Percentiles rank a stretch among this genome's conserved stretches.
These are phyloP conservation scores for Lactifluus subvellereus DNA, from an alignment of 768 basidiomycete genomes.

Conservation along the genomic window DNA sequence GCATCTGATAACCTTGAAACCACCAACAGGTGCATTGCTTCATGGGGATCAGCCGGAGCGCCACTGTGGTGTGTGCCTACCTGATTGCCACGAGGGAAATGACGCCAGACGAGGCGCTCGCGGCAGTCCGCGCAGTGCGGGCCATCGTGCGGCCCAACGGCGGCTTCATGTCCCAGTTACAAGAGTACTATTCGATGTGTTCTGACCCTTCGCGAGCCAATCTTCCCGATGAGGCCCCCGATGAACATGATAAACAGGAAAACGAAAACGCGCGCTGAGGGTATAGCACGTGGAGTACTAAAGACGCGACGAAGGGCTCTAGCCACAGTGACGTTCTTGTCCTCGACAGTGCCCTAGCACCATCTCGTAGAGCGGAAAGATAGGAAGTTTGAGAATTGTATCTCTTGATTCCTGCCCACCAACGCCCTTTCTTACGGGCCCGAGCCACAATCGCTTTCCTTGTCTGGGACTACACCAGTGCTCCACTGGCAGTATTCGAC, in stretches of 20 bases:
- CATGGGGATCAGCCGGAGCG: slow-evolving; percentile 68
- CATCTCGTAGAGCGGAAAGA: neutral
- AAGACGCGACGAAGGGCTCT: neutral
- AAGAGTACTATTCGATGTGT: slow-evolving; percentile 17
- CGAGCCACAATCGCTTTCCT: too few relatives aligned
- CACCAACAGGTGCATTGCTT: slow-evolving; percentile 62
- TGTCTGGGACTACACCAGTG: too few relatives aligned
- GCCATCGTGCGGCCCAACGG: slow-evolving; percentile 30
- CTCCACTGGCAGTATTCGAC: neutral
- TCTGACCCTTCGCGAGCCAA: slow-evolving; percentile 4
- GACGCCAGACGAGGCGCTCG: slow-evolving; percentile 28
- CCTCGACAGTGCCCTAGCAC: neutral
- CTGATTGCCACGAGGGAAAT: slow-evolving; percentile 30
- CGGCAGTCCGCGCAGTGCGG: slow-evolving; percentile 24
- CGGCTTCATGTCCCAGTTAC: slow-evolving; percentile 32
- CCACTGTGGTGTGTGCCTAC: slow-evolving; percentile 73
- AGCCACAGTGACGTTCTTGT: neutral
- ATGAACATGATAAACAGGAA: neutral
- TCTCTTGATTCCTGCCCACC: neutral
- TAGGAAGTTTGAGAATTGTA: neutral
- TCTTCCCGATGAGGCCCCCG: neutral
- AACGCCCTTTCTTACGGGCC: too few relatives aligned
- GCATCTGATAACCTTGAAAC: neutral
- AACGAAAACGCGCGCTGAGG: neutral
- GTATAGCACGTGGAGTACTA: neutral